Conservation (phyloP, 2,329 filamentous ascomycete genomes). For the Penicillium sp. region DNA sequence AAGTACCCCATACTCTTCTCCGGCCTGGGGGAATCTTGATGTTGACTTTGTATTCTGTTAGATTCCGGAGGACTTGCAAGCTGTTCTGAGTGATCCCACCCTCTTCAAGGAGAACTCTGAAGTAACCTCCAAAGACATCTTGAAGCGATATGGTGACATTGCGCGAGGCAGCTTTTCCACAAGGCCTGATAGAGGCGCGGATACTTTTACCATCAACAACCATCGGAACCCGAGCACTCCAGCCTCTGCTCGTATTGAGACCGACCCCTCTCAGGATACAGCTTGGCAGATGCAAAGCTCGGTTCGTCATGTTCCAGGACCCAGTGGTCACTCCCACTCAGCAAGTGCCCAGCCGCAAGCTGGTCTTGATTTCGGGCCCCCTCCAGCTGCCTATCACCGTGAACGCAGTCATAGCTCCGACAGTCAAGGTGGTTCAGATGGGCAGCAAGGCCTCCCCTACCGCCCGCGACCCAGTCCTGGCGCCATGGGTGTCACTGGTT, state of each 20-base stretch:
- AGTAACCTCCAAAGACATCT: constrained; percentile 93
- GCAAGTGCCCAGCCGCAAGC: constrained; percentile 28
- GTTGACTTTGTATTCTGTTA: constrained; percentile 41
- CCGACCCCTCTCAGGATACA: constrained; percentile 71
- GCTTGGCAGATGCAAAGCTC: constrained; percentile 82
- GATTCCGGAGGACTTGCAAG: constrained; percentile 91
- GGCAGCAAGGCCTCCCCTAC: constrained; percentile 40
- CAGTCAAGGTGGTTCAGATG: constrained; percentile 36
- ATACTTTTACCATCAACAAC: constrained; percentile 51
- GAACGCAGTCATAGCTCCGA: constrained; percentile 40
- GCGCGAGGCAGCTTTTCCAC: constrained; percentile 63
- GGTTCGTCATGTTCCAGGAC: constrained; percentile 69
- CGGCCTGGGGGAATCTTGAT: too few species aligned
- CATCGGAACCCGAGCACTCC: constrained; percentile 43
- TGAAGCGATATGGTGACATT: constrained; percentile 89
- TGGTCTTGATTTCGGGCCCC: constrained; percentile 30
- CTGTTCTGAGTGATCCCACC: constrained; percentile 78
- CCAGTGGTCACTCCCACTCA: constrained; percentile 38
- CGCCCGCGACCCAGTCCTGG: constrained; percentile 40
- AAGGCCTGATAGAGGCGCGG: constrained; percentile 56
- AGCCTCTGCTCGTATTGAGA: constrained; percentile 71
- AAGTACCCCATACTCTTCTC: constrained; percentile 46
- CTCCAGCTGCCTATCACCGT: constrained; percentile 31
- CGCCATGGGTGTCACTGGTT: constrained; percentile 44
- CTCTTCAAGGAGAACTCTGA: constrained; percentile 82